Base-by-base conservation (phyloP, 805 yeast species). In the Barnettozyma vustinii region DNA sequence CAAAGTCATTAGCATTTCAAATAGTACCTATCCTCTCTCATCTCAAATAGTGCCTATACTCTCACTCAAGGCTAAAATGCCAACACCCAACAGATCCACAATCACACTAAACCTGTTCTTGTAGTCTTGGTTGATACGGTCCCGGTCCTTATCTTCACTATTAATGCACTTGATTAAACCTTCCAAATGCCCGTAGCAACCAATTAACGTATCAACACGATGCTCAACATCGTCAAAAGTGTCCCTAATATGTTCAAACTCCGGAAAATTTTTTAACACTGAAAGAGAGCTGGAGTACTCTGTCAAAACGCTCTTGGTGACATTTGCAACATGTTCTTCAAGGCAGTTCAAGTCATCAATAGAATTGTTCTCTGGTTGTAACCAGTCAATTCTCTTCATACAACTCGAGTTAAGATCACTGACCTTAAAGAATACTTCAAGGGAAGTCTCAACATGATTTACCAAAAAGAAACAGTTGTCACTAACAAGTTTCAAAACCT, bases 51-150 rank as follows among this genome's bases (percentile, higher is more conserved):
- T 30, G 8, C 33, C 33, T 5, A 13, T 12, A 18, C 33, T 39
- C 25, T 43, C 37, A 13, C 19, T 43, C 12, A 47, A 43, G 6
- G 47, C 27, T 9, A 42, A 5, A 5, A 41, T 9, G 15, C 46
- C 26, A 23, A 47, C 20, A 16, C 49, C 41, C 19, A 47, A n/a
- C 20, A 47, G 19, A 37, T 47, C 49, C 23, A 42, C 37, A 12
- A 47, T 18, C 12, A 25, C 46, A 42, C 21, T 36, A 23, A 42
- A 37, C 15, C 49, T 13, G 23, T 27, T 20, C 12, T 42, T 42
- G 33, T 35, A 42, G 18, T 21, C 20, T 12, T 12, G 20, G 35
- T 42, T 40, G 4, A 30, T 15, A 16, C 27, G 21, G 12, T 39
- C 40, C 16, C n/a, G 26, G 8, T 13, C 16, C 7, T 10, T 6